Base-by-base conservation (phyloP, 768 basidiomycete species). In the Punctularia strigosozonata region DNA sequence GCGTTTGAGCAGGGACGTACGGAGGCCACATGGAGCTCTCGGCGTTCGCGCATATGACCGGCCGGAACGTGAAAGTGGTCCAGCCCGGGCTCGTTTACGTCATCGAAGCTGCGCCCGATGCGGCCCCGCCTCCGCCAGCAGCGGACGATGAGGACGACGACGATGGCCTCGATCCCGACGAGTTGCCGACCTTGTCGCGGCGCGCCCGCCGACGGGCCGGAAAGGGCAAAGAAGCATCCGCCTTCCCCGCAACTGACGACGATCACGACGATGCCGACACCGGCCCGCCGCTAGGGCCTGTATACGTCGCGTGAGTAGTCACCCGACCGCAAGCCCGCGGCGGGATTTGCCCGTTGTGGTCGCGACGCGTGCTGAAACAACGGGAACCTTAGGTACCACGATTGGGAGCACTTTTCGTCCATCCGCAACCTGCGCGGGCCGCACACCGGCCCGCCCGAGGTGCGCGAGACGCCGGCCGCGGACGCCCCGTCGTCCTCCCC, bases 351-450 rank as follows among this genome's bases (percentile, higher is more conserved):
- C n/a, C n/a, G n/a, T n/a, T n/a, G n/a, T n/a, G n/a, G n/a, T n/a
- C n/a, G n/a, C n/a, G n/a, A n/a, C n/a, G n/a, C n/a, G n/a, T n/a
- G n/a, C n/a, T n/a, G n/a, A n/a, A n/a, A n/a, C n/a, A n/a, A n/a
- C n/a, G n/a, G n/a, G n/a, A n/a, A n/a, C 4, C 20, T 10, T 50
- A 86, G 85, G 22, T 92, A 89, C 55, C 82, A 91, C 51, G 86
- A 90, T 56, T 91, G 86, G 85, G 89, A 94, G 52, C 90, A 94
- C 54, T 94, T 91, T 51, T 89, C 85, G 10, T 86, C 82, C n/a
- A 85, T 94, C 42, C 81, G 90, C 33, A 91, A 88, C 56, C 62
- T 90, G 38, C 66, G 66, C 13, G 90, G 90, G 2, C 90, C 89
- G 0, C 88, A 90, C 53, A 62, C 73, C 0, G 90, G 87, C 6